Conservation (phyloP, 176 grass and related monocot species). For the Oryza meridionalis region DNA sequence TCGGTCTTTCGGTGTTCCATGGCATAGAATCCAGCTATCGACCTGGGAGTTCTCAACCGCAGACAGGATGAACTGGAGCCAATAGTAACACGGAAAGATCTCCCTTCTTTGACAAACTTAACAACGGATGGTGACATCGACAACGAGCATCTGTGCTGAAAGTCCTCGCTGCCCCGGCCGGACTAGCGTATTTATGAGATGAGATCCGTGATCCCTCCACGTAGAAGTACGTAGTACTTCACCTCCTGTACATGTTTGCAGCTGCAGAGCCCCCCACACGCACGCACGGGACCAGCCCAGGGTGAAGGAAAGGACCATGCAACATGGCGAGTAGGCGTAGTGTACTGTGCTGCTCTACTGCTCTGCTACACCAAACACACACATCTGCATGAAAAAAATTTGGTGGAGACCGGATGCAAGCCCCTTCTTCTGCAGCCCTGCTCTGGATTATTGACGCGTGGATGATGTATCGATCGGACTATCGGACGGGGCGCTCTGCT, state of each 20-base stretch:
- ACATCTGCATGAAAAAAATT: too few species aligned
- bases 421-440: too few species aligned
- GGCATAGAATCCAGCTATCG: conserved; percentile 9
- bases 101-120: conserved; percentile 8
- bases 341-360: not conserved
- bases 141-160: not conserved
- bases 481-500: too few species aligned
- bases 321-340: not conserved
- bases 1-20: not conserved
- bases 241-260: not conserved
- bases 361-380: conserved; percentile 9
- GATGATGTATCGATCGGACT: too few species aligned
- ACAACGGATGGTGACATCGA: not conserved
- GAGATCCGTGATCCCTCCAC: not conserved
- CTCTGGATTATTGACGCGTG: too few species aligned
- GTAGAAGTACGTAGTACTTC: not conserved
- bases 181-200: conserved; percentile 10
- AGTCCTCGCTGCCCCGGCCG: not conserved
- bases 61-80: conserved; percentile 35
- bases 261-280: conserved; percentile 11
- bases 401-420: too few species aligned
- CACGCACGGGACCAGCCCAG: not conserved
- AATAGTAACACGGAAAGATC: not conserved
- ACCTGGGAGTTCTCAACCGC: conserved; percentile 29
- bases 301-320: not conserved